Conservation (phyloP, 768 basidiomycete species). For the Serendipita vermifera region DNA sequence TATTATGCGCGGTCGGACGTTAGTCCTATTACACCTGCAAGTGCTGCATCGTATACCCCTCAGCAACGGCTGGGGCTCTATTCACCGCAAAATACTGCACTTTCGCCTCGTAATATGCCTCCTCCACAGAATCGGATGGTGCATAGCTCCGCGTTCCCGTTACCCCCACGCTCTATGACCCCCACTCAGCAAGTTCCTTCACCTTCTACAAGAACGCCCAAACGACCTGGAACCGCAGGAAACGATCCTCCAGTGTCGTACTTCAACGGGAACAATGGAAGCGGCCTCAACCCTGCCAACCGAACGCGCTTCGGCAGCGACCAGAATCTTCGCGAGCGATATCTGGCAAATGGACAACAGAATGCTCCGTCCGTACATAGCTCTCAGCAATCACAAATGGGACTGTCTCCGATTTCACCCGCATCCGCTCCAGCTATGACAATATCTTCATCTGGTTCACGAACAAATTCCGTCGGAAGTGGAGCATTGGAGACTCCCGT, state of each 20-base stretch:
- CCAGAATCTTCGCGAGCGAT: conserved; percentile 6
- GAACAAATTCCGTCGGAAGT: not conserved
- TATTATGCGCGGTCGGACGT: no score
- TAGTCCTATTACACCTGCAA: no score
- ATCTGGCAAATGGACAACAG: not conserved
- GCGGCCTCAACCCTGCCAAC: no score
- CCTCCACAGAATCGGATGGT: no score
- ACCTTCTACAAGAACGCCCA: not conserved
- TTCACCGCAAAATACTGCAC: no score
- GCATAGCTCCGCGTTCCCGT: conserved; percentile 2
- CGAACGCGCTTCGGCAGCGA: not conserved
- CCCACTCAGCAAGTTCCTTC: not conserved
- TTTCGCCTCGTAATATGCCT: no score
- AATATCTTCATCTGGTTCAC: conserved; percentile 1
- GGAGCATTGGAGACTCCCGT: conserved; percentile 2
- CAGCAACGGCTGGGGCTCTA: no score
- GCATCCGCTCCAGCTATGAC: conserved; percentile 5
- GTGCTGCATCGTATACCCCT: no score
- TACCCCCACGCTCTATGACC: not conserved
- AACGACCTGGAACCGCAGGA: conserved; percentile 3
- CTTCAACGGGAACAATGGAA: not conserved
- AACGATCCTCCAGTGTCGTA: conserved; percentile 3
- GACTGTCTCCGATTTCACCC: not conserved
- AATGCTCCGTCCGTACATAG: not conserved
- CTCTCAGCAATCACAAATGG: not conserved